Percentiles rank a stretch among this genome's conserved stretches.
These are phyloP conservation scores for Cryptosporidium meleagridis DNA, from an alignment of 169 alveolate species.

Conservation along the genomic window DNA sequence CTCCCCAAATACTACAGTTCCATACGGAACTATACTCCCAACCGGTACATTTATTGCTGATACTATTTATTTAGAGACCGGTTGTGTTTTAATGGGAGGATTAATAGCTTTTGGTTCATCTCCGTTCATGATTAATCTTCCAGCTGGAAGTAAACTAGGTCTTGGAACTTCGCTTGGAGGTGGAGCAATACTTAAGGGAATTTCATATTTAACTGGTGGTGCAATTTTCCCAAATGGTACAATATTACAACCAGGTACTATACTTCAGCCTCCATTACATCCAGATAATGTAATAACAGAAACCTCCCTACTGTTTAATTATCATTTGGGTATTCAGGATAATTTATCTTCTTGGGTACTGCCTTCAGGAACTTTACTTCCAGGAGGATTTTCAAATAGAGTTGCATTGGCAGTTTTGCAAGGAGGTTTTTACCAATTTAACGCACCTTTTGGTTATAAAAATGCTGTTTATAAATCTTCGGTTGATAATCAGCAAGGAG, in stretches of 20 bases:
- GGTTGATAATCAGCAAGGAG: not conserved
- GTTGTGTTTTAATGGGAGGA: constrained; percentile 73
- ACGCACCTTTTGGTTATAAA: constrained; percentile 44
- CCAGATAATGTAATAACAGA: constrained; percentile 60
- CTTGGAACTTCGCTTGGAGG: constrained; percentile 66
- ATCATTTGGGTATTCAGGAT: constrained; percentile 66
- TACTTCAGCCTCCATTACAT: constrained; percentile 66
- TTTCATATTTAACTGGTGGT: constrained; percentile 68
- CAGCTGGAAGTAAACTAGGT: constrained; percentile 67
- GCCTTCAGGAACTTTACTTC: constrained; percentile 65
- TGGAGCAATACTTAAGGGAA: constrained; percentile 59
- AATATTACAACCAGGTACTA: constrained; percentile 67
- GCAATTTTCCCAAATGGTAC: constrained; percentile 74
- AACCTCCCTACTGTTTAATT: constrained; percentile 57
- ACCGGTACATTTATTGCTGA: constrained; percentile 69
- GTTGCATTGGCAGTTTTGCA: constrained; percentile 48
- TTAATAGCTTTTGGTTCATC: constrained; percentile 68
- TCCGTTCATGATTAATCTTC: constrained; percentile 52
- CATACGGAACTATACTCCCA: constrained; percentile 53
- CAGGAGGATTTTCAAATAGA: constrained; percentile 74
- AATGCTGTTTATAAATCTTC: constrained; percentile 46
- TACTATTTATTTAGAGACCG: constrained; percentile 61
- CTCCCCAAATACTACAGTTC: constrained; percentile 68
- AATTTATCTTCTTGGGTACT: constrained; percentile 61
- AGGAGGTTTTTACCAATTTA: constrained; percentile 66